Conservation (phyloP, 257 asterid species). For the Hygrophila difformis region DNA sequence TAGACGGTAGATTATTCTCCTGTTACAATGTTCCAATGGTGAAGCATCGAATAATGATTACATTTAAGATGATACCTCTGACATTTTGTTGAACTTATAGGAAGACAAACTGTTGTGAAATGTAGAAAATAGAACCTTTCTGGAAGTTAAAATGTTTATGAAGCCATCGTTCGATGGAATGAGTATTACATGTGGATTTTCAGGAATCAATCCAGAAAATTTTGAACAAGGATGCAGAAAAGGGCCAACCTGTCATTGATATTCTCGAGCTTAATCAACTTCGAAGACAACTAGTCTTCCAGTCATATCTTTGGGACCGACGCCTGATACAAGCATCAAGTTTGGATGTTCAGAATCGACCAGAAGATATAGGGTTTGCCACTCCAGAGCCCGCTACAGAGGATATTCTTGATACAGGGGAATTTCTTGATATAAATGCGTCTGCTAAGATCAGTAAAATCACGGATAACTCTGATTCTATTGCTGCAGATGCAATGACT, state of each 20-base stretch:
- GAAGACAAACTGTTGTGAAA: not conserved
- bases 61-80: not conserved
- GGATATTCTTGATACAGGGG: slow-evolving; percentile 19
- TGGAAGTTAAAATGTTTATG: not conserved
- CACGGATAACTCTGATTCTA: slow-evolving; percentile 21
- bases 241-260: slow-evolving; percentile 58
- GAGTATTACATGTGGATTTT: slow-evolving; percentile 17
- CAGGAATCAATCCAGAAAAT: slow-evolving; percentile 66
- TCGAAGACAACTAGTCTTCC: slow-evolving; percentile 65
- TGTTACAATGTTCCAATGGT: not conserved
- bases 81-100: not conserved
- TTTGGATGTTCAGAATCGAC: slow-evolving; percentile 29
- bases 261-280: slow-evolving; percentile 75
- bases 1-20: slow-evolving; percentile 2
- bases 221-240: slow-evolving; percentile 40
- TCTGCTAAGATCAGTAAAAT: slow-evolving; percentile 18
- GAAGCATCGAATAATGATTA: not conserved
- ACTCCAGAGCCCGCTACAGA: slow-evolving; percentile 28
- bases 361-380: slow-evolving; percentile 22
- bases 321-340: slow-evolving; percentile 57
- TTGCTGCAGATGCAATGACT: slow-evolving; percentile 24
- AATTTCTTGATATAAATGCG: slow-evolving; percentile 21
- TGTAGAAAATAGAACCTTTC: not conserved
- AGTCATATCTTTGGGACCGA: slow-evolving; percentile 86
- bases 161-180: slow-evolving; percentile 4